Evolutionary conservation across 305 asterid species (phyloP).

Genomic region (Solanum aculeatissimum): DNA sequence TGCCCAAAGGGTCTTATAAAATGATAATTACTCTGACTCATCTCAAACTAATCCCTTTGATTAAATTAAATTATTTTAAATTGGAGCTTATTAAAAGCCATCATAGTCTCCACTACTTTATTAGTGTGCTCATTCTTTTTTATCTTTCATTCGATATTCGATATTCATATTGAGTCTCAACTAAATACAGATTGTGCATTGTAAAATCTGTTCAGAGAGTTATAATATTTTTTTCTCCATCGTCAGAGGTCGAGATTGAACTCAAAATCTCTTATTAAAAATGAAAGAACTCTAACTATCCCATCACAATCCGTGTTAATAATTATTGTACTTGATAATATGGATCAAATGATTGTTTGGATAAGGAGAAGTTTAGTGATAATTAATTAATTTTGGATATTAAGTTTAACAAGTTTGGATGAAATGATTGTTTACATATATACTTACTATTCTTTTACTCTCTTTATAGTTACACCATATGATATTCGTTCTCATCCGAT

Average conservation of each 20-base stretch:
- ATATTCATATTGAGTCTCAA: background rate
- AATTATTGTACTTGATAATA: background rate
- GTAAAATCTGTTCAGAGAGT: too few relatives aligned
- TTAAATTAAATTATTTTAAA: background rate
- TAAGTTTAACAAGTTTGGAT: background rate
- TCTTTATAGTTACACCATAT: background rate
- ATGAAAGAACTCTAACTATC: background rate
- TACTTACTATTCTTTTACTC: background rate
- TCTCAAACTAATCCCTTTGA: background rate
- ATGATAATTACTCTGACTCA: background rate
- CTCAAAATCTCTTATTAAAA: background rate
- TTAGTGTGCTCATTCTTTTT: too few relatives aligned
- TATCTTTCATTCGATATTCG: too few relatives aligned
- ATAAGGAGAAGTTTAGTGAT: background rate
- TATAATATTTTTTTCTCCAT: too few relatives aligned
- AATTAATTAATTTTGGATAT: background rate
- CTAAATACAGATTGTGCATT: background rate
- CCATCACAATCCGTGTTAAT: background rate
- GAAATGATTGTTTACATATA: background rate
- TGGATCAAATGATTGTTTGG: background rate
- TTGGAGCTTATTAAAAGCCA: background rate
- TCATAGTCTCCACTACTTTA: background rate
- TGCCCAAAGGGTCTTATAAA: background rate
- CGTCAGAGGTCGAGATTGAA: too few relatives aligned
- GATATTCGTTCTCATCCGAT: background rate